Evolutionary conservation across 2,329 filamentous ascomycete genomes (phyloP).

Genomic region (Orbilia ellipsospora): DNA sequence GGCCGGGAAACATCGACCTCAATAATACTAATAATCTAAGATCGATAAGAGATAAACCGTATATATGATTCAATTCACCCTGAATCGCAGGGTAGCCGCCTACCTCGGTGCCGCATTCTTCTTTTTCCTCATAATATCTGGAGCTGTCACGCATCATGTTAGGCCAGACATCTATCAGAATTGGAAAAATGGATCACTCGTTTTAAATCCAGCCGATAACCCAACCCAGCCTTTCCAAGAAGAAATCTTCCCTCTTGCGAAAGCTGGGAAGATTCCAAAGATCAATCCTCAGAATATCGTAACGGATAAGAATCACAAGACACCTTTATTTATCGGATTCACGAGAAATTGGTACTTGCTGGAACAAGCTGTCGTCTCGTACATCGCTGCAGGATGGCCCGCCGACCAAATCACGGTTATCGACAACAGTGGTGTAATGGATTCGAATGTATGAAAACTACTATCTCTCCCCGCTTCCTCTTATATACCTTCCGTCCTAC

Average conservation of each 20-base stretch:
- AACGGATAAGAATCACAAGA: conserved; percentile 54
- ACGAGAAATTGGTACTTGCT: conserved; percentile 70
- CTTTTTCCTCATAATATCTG: conserved; percentile 28
- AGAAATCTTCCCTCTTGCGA: conserved; percentile 56
- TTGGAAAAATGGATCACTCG: conserved; percentile 16
- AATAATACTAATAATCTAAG: too few relatives aligned
- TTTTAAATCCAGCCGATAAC: neutral
- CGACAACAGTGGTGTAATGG: conserved; percentile 71
- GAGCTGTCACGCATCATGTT: conserved; percentile 43
- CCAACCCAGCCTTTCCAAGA: conserved; percentile 25
- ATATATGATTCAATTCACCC: conserved; percentile 41
- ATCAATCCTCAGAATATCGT: conserved; percentile 49
- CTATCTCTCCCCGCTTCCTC: neutral
- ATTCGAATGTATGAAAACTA: conserved; percentile 64
- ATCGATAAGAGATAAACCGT: too few relatives aligned
- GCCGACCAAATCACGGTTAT: conserved; percentile 69
- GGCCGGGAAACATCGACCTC: neutral
- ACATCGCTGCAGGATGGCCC: conserved; percentile 72
- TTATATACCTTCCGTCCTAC: neutral
- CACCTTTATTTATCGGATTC: conserved; percentile 71
- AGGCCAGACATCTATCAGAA: conserved; percentile 33
- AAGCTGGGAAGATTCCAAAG: conserved; percentile 47
- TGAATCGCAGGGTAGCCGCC: conserved; percentile 43
- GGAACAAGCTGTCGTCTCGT: conserved; percentile 69
- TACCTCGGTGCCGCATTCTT: conserved; percentile 22